Conservation (phyloP, 2,329 filamentous ascomycete species). For the Anisogramma anomala region DNA sequence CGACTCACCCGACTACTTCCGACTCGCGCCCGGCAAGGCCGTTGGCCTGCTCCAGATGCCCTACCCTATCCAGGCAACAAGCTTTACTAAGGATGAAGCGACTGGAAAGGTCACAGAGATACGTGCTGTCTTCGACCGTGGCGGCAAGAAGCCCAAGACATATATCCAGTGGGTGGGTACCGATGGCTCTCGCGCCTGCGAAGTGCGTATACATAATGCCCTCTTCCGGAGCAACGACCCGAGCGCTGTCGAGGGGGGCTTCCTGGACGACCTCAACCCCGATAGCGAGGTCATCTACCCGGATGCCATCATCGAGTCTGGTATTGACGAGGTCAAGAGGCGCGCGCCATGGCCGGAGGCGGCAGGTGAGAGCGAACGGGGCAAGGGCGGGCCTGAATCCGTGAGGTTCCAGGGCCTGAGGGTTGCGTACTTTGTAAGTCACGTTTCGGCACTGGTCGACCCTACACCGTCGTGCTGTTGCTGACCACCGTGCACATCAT, state of each 20-base stretch:
- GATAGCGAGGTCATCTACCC: slow-evolving; percentile 71
- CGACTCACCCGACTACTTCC: slow-evolving; percentile 57
- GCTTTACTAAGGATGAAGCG: slow-evolving; percentile 49
- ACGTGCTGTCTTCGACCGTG: slow-evolving; percentile 13
- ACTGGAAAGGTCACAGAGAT: slow-evolving; percentile 30
- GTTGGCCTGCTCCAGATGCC: slow-evolving; percentile 57
- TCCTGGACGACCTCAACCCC: slow-evolving; percentile 73
- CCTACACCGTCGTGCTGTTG: too few species aligned
- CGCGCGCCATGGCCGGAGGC: slow-evolving; percentile 74
- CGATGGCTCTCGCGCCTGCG: slow-evolving; percentile 13
- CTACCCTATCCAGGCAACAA: slow-evolving; percentile 50
- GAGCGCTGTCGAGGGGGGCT: slow-evolving; percentile 64
- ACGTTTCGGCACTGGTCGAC: too few species aligned
- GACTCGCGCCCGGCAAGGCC: slow-evolving; percentile 54
- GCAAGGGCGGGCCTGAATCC: slow-evolving; percentile 54
- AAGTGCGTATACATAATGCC: slow-evolving; percentile 13
- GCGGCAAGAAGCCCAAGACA: slow-evolving; percentile 27
- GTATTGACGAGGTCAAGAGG: slow-evolving; percentile 63
- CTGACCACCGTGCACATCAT: not conserved
- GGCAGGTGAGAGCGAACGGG: slow-evolving; percentile 54
- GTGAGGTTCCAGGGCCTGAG: slow-evolving; percentile 88
- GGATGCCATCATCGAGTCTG: slow-evolving; percentile 69
- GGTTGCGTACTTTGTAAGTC: slow-evolving; percentile 66
- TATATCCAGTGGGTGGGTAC: slow-evolving; percentile 51
- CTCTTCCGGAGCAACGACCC: slow-evolving; percentile 63